These are phyloP conservation scores for Drechslera avenae DNA, from an alignment of 2,329 filamentous ascomycete genomes.

Conservation along the genomic window DNA sequence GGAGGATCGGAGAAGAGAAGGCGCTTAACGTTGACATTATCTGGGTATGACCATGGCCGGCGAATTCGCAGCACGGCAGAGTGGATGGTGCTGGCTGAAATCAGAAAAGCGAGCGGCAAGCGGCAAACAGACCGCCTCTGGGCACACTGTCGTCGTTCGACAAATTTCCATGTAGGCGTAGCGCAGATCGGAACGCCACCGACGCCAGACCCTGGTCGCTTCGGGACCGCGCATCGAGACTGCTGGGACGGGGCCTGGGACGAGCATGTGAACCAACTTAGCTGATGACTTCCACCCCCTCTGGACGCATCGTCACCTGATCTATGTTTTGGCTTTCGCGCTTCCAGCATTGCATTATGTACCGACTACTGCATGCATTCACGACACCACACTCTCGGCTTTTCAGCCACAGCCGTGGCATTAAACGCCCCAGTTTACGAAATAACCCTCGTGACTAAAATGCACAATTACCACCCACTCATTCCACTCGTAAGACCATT, in stretches of 20 bases:
- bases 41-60: conserved; percentile 24
- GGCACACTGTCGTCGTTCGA: conserved; percentile 20
- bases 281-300: too few relatives aligned
- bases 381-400: too few relatives aligned
- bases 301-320: too few relatives aligned
- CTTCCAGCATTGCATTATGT: too few relatives aligned
- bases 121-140: conserved; percentile 9
- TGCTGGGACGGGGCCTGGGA: conserved; percentile 6
- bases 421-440: neutral
- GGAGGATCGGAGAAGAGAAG: conserved; percentile 33
- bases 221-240: conserved; percentile 13
- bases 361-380: too few relatives aligned
- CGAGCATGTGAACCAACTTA: too few relatives aligned
- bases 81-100: neutral
- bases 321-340: too few relatives aligned
- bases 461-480: neutral
- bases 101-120: conserved; percentile 8
- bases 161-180: conserved; percentile 20
- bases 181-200: conserved; percentile 18
- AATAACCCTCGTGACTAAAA: neutral
- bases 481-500: conserved; percentile 1
- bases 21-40: conserved; percentile 39
- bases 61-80: conserved; percentile 7
- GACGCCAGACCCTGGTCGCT: conserved; percentile 14
- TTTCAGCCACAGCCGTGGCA: too few relatives aligned